Base-by-base conservation (phyloP, 75 land plant species). In the Azolla pinnata region DNA sequence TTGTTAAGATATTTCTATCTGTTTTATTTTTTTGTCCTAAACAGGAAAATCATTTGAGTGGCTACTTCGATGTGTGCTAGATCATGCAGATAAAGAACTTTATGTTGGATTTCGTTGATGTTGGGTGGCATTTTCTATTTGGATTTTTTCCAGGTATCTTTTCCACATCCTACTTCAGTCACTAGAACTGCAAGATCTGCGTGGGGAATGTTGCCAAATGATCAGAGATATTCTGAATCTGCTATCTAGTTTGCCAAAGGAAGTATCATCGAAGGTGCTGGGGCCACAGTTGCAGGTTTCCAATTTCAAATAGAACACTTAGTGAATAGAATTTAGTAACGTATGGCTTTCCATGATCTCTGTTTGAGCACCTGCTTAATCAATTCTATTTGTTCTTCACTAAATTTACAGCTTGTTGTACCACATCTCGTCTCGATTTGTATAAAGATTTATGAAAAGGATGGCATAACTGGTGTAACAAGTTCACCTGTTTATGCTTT, bases 271-370 rank as follows among this genome's bases (percentile, higher is more conserved):
- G 33, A 10, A 26, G 30, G 75, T 81, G 4, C 74, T 88, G 14
- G 89, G 97, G 3, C 76, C 77, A 42, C 90, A 85, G 61, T 83
- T 92, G 55, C 86, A 92, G 97, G 97, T 88, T n/a, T n/a, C n/a
- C n/a, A n/a, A n/a, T n/a, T n/a, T n/a, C n/a, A n/a, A n/a, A n/a
- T n/a, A n/a, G n/a, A n/a, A n/a, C n/a, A n/a, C n/a, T n/a, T n/a
- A n/a, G n/a, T n/a, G n/a, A n/a, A n/a, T n/a, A n/a, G n/a, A n/a
- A n/a, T n/a, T n/a, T n/a, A n/a, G n/a, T n/a, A n/a, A n/a, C n/a
- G n/a, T n/a, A n/a, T n/a, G n/a, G n/a, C n/a, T n/a, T n/a, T n/a
- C n/a, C n/a, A n/a, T n/a, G n/a, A n/a, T n/a, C n/a, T n/a, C n/a
- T n/a, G n/a, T n/a, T n/a, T n/a, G n/a, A n/a, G n/a, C n/a, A n/a